Evolutionary conservation across 352 stramenopile species (phyloP).

Genomic region (Phytophthora multivora): DNA sequence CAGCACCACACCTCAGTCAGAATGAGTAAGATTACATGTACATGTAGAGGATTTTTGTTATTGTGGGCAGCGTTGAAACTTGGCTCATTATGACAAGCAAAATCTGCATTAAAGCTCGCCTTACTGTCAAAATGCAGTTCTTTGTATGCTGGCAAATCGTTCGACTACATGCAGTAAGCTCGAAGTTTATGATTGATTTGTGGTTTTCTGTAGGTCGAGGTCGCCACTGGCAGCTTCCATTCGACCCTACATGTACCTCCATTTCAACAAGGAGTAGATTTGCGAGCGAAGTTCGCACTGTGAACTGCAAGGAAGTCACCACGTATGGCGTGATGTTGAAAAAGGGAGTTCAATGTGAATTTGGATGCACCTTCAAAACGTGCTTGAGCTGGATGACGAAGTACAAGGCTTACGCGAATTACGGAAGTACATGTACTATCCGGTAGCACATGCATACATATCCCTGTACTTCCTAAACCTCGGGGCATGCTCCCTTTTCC

Average conservation of each 20-base stretch:
- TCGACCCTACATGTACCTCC: too few relatives aligned
- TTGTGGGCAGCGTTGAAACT: neutral
- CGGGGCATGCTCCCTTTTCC: neutral
- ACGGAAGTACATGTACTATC: too few relatives aligned
- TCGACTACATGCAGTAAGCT: neutral
- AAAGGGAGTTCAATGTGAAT: neutral
- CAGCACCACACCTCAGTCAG: too few relatives aligned
- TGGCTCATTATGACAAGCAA: neutral
- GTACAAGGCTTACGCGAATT: too few relatives aligned
- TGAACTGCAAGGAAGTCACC: neutral
- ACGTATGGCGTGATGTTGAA: slow-evolving; percentile 3
- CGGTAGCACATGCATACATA: too few relatives aligned
- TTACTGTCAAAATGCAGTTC: neutral
- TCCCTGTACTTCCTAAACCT: neutral
- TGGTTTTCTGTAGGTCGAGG: neutral
- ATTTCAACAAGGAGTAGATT: neutral
- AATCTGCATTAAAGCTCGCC: neutral
- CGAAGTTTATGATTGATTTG: slow-evolving; percentile 11
- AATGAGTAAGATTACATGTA: neutral
- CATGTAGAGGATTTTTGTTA: neutral
- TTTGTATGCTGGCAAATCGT: neutral
- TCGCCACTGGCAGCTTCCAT: too few relatives aligned
- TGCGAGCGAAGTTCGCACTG: neutral
- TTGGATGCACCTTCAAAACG: neutral
- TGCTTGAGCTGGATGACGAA: neutral